A percentile compares a stretch with the other conserved stretches of the same genome.
Conservation (phyloP, 306 rosid species). For the Dalbergia oliveri region DNA sequence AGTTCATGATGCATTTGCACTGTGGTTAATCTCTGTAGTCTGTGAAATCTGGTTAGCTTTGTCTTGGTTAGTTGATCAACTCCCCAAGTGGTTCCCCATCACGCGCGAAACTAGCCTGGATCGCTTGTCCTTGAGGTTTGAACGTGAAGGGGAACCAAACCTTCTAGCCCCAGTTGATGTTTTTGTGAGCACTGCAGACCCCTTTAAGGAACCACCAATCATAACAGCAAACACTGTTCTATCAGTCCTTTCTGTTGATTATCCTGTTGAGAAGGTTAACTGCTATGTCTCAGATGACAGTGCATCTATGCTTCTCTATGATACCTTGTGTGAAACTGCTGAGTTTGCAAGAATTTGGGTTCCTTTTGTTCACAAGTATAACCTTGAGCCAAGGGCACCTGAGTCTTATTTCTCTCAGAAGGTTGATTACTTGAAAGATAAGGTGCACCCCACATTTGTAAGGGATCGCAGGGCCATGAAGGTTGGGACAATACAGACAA, state of each 20-base stretch:
- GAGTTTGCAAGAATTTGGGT: constrained; percentile 95
- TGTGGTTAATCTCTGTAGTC: constrained; percentile 87
- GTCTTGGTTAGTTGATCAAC: constrained; percentile 89
- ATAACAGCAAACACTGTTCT: constrained; percentile 87
- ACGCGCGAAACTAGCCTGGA: constrained; percentile 84
- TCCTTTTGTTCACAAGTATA: constrained; percentile 84
- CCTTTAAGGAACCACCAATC: constrained; percentile 92
- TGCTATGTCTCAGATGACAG: constrained; percentile 96
- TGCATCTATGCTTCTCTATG: constrained; percentile 87
- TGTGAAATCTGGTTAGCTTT: constrained; percentile 93
- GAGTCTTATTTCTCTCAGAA: constrained; percentile 90
- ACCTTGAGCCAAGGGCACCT: constrained; percentile 87
- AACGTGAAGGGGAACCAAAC: constrained; percentile 74
- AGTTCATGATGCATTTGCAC: constrained; percentile 74
- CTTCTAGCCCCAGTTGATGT: constrained; percentile 70
- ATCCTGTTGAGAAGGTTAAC: constrained; percentile 84
- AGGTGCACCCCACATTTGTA: constrained; percentile 83
- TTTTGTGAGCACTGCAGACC: constrained; percentile 87
- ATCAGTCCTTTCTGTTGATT: constrained; percentile 83
- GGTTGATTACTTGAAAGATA: constrained; percentile 92
- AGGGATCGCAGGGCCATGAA: constrained; percentile 97
- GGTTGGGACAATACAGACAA: constrained; percentile 51
- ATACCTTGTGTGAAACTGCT: constrained; percentile 79
- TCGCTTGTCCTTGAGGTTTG: constrained; percentile 81
- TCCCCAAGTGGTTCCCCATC: constrained; percentile 94